phyloP scores from a whole-genome alignment of 129 eudicot genomes.

The Erigeron canadensis region DNA sequence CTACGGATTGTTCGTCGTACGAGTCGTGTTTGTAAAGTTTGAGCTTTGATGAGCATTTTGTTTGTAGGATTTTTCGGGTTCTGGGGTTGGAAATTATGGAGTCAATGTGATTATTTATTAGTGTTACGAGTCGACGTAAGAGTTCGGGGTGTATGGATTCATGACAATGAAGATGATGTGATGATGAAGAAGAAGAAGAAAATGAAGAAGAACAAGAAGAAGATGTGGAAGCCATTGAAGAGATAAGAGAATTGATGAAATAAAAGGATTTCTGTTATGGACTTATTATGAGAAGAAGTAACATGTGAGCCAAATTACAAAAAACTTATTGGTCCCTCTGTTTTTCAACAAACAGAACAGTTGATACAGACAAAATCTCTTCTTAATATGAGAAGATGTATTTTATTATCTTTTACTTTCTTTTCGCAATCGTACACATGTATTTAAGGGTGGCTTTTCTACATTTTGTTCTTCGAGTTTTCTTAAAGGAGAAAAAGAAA shows the following conservation, averaged over 20 bases:
- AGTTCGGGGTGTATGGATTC: constrained; percentile 39
- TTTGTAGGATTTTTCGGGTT: constrained; percentile 36
- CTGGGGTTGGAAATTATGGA: constrained; percentile 31
- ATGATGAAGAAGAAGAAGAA: constrained; percentile 22
- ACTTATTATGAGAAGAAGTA: constrained; percentile 3
- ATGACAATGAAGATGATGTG: constrained; percentile 31
- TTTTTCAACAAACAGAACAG: neutral
- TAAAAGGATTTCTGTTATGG: constrained; percentile 11
- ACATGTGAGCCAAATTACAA: constrained; percentile 39
- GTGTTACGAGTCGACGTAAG: constrained; percentile 34
- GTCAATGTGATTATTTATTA: constrained; percentile 44
- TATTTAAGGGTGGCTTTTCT: too few relatives aligned
- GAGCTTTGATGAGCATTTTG: constrained; percentile 55
- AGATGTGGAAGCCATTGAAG: constrained; percentile 56
- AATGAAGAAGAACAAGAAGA: constrained; percentile 32
- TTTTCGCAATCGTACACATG: too few relatives aligned
- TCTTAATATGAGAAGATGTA: too few relatives aligned
- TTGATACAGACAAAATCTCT: constrained; percentile 38
- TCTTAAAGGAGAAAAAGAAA: too few relatives aligned
- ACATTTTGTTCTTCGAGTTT: too few relatives aligned
- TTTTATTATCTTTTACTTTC: too few relatives aligned
- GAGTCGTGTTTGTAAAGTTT: constrained; percentile 33
- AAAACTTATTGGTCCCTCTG: constrained; percentile 43
- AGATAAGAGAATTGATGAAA: constrained; percentile 22
- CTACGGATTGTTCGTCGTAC: constrained; percentile 51